Conservation (phyloP, 768 basidiomycete genomes). For the Thelephora ganbajun region DNA sequence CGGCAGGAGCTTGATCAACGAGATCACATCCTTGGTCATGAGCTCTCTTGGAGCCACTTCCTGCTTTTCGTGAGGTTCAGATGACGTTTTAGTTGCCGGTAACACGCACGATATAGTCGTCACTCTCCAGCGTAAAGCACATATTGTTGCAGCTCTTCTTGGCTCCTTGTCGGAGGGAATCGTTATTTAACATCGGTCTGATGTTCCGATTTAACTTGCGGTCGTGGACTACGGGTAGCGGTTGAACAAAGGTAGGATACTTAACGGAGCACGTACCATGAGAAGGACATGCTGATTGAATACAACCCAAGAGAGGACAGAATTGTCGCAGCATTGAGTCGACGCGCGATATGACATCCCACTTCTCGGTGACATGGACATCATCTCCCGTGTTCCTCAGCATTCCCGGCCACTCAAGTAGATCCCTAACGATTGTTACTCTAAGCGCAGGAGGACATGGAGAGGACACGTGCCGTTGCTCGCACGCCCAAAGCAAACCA, state of each 20-base stretch:
- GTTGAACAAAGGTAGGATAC: neutral
- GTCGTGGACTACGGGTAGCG: neutral
- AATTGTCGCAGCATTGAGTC: constrained; percentile 21
- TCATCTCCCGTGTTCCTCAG: too few relatives aligned
- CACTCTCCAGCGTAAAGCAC: neutral
- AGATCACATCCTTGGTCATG: neutral
- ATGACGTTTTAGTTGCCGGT: neutral
- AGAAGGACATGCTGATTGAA: constrained; percentile 23
- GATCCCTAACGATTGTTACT: too few relatives aligned
- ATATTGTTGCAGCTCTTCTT: neutral
- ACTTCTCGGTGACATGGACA: constrained; percentile 8
- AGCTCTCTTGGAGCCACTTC: neutral
- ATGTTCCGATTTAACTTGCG: neutral
- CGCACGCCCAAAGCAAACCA: constrained; percentile 29
- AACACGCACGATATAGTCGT: neutral
- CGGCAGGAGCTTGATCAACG: constrained; percentile 27
- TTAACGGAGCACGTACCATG: constrained; percentile 18
- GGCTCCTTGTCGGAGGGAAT: neutral
- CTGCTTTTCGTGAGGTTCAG: too few relatives aligned
- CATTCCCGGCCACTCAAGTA: too few relatives aligned
- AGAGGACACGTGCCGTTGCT: constrained; percentile 24
- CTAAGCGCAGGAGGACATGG: neutral
- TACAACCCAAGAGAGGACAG: constrained; percentile 33
- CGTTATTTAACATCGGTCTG: neutral
- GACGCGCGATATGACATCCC: constrained; percentile 20